phyloP scores from a whole-genome alignment of 2,329 filamentous ascomycete genomes.

The Neofusicoccum ribis region DNA sequence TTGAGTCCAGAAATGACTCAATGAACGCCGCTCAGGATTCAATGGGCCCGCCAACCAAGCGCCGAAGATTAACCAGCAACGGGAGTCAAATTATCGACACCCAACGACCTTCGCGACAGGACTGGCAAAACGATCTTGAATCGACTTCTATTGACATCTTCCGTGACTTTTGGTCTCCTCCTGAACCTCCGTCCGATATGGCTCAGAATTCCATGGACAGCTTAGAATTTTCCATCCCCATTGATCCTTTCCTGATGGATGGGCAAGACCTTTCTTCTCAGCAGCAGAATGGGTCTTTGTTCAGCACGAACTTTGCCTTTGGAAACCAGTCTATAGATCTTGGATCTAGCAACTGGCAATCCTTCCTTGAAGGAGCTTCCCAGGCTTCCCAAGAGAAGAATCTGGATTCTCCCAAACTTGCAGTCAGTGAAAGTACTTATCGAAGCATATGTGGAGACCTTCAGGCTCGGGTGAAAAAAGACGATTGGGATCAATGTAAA shows the following conservation, averaged over 20 bases:
- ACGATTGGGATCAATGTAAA: conserved; percentile 20
- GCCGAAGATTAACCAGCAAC: not conserved
- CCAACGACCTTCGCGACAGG: not conserved
- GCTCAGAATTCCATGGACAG: conserved; percentile 3
- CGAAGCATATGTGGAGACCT: conserved; percentile 23
- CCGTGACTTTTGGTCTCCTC: conserved; percentile 17
- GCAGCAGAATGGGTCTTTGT: not conserved
- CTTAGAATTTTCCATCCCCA: conserved; percentile 9
- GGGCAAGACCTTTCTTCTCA: not conserved
- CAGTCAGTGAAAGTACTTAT: conserved; percentile 12
- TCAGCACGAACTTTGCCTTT: not conserved
- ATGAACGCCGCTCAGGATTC: not conserved
- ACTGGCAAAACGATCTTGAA: conserved; percentile 2
- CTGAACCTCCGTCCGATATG: not conserved
- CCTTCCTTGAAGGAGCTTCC: not conserved
- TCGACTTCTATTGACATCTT: conserved; percentile 13
- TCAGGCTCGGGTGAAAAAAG: conserved; percentile 15
- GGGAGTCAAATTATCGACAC: not conserved
- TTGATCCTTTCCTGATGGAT: conserved; percentile 9
- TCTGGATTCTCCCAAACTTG: not conserved
- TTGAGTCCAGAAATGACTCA: conserved; percentile 5
- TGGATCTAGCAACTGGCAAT: not conserved
- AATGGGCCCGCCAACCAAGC: conserved; percentile 10
- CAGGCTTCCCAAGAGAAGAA: not conserved
- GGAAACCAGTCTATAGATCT: not conserved